Evolutionary conservation across 352 stramenopile species (phyloP).

Genomic region (Phytopythium litorale): DNA sequence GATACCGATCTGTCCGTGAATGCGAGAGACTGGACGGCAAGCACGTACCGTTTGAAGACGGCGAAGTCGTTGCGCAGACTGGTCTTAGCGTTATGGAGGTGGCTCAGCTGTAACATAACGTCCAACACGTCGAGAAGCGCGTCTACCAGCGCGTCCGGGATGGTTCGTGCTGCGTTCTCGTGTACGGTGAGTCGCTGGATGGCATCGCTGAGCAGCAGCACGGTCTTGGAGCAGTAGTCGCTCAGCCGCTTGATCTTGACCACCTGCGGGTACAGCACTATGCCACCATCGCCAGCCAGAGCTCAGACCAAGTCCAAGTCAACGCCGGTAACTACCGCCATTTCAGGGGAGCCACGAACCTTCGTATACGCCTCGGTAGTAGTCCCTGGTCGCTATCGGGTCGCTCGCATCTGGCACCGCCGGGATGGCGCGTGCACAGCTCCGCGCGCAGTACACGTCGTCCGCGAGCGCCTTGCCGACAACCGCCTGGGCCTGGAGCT

Average conservation of each 20-base stretch:
- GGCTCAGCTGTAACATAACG: constrained; percentile 56
- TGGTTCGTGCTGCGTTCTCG: constrained; percentile 57
- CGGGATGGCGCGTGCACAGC: constrained; percentile 52
- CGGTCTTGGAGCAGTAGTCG: constrained; percentile 52
- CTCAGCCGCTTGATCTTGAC: constrained; percentile 49
- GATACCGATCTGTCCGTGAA: background rate
- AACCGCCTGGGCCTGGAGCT: constrained; percentile 34
- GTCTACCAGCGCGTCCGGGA: constrained; percentile 60
- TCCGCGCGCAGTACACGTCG: constrained; percentile 54
- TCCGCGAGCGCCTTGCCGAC: constrained; percentile 34
- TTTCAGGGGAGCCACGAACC: background rate
- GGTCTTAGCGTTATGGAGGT: constrained; percentile 63
- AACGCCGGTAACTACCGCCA: background rate
- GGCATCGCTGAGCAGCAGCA: constrained; percentile 63
- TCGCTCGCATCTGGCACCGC: constrained; percentile 18
- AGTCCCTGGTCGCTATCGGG: constrained; percentile 23
- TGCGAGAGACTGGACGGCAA: background rate
- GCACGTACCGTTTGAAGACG: constrained; percentile 57
- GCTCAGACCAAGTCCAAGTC: background rate
- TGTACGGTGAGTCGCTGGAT: constrained; percentile 64
- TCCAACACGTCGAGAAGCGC: constrained; percentile 59
- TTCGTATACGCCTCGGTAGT: constrained; percentile 42
- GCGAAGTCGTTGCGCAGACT: constrained; percentile 74
- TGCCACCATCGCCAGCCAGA: background rate
- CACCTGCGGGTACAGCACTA: constrained; percentile 61